Percentiles rank a stretch among this genome's conserved stretches.
Conservation (phyloP, 257 asterid species). For the Penstemon davidsonii region DNA sequence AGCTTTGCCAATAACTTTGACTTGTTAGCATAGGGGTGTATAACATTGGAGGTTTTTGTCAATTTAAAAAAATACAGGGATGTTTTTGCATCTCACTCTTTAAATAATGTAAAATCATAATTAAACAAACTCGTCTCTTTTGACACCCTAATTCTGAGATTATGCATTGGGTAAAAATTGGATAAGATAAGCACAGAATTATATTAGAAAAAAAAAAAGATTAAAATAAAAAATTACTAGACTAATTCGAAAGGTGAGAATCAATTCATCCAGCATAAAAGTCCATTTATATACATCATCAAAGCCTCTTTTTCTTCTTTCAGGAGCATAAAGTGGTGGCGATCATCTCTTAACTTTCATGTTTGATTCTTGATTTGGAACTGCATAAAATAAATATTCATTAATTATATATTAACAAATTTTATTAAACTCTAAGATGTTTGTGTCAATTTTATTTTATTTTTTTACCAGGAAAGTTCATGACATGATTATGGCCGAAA, state of each 20-base stretch:
- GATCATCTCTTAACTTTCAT: slow-evolving; percentile 70
- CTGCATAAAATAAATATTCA: slow-evolving; percentile 40
- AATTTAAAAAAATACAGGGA: too few relatives aligned
- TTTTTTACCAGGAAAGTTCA: slow-evolving; percentile 52
- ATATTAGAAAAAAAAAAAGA: slow-evolving; percentile 17
- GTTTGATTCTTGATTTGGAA: slow-evolving; percentile 43
- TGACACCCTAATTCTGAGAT: slow-evolving; percentile 21
- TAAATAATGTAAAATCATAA: too few relatives aligned
- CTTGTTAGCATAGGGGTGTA: too few relatives aligned
- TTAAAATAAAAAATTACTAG: slow-evolving; percentile 6
- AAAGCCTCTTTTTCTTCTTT: slow-evolving; percentile 30
- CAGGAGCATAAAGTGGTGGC: slow-evolving; percentile 26
- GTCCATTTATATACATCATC: slow-evolving; percentile 56
- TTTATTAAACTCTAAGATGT: neutral
- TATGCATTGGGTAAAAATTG: slow-evolving; percentile 33
- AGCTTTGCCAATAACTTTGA: too few relatives aligned
- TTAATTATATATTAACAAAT: slow-evolving; percentile 15
- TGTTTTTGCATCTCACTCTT: too few relatives aligned
- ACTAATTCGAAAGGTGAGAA: slow-evolving; percentile 34
- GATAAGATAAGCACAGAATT: slow-evolving; percentile 35
- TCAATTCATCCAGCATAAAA: slow-evolving; percentile 37
- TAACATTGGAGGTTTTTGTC: too few relatives aligned
- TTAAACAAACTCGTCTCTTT: too few relatives aligned
- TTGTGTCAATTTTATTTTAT: neutral
- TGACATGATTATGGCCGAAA: slow-evolving; percentile 44